Evolutionary conservation across 2,329 filamentous ascomycete genomes (phyloP), one percentile per base, ranked within the genome.

Genomic region (Trichoderma polysporum): DNA sequence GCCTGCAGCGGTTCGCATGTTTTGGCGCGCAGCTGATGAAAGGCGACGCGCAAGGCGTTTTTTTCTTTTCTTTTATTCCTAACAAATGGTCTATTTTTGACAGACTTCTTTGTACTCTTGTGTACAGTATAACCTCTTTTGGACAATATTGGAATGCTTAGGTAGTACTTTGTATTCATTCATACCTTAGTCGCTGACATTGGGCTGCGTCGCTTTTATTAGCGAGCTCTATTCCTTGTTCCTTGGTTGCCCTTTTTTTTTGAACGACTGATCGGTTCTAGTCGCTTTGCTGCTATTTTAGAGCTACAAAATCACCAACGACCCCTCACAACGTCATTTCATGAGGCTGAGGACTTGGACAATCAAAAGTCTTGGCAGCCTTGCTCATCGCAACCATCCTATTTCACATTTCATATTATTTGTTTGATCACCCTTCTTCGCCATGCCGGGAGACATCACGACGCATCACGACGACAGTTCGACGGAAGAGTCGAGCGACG

Each of bases 311-410:
- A 62, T n/a, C 47, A 19, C 35, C 47, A 9, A 17, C 59, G 60
- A 63, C 60, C 60, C 60, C 60, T 63, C 60, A 63, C 52, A 65
- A 65, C 52, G 41, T 57, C 49, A 54, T 63, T 41, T n/a, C 19
- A 35, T n/a, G 49, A 63, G 60, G 60, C 60, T 63, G 60, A 54
- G 27, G n/a, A 27, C n/a, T 25, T 27, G 49, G 45, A 17, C 31
- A n/a, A 61, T 33, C 31, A 45, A 35, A 53, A 56, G 56, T 66
- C 57, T 62, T 61, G 57, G 64, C 57, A 54, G 56, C 64, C 47
- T 61, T 66, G 50, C 29, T 41, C 35, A 33, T 54, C 61, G 25
- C 50, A 31, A 39, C 15, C 13, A 5, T 10, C 6, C 2, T 4
- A 9, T 7, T 13, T 50, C 13, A 27, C 8, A 31, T 19, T 29